Base-by-base conservation (phyloP, 352 stramenopile genomes). In the Pilasporangium apinafurcum region DNA sequence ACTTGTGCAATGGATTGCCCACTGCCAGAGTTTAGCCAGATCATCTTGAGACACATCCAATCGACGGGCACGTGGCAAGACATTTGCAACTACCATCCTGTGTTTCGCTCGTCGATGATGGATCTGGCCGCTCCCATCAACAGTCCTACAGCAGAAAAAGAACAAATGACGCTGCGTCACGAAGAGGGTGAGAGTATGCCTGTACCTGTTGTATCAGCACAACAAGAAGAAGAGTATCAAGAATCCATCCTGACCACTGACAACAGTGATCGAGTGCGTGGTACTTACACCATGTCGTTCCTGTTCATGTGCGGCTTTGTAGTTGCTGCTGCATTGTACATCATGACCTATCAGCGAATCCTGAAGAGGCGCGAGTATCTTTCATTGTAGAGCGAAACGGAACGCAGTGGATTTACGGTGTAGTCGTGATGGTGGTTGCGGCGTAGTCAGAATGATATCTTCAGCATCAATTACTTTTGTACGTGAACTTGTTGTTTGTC, bases 51-150 rank as follows among this genome's bases (percentile, higher is more conserved):
- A 25, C 65, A 86, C 48, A 69, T 87, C 27, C 43, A 66, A 36
- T 51, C 62, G 12, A 90, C 78, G 1, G 78, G 78, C 22, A 56
- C 68, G 24, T 90, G 74, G 74, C 58, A 86, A 36, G 68, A 90
- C 17, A 75, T 90, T 35, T 90, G 78, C 54, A 49, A 68, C 41
- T 85, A 78, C 53, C 72, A 84, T 37, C 74, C 74, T 4, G 52
- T 78, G 39, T n/a, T n/a, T n/a, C n/a, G n/a, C n/a, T n/a, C n/a
- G n/a, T n/a, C n/a, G n/a, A n/a, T n/a, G n/a, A n/a, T n/a, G n/a
- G 24, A 37, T 37, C 8, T 25, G 10, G 5, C 27, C 45, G n/a
- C 27, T 16, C n/a, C 32, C 35, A 8, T 24, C 36, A 13, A 27
- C 25, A 34, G n/a, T n/a, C 24, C 44, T 18, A 41, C 38, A 14